Evolutionary conservation across 352 stramenopile species (phyloP).

Genomic region (Pythium graminicola): DNA sequence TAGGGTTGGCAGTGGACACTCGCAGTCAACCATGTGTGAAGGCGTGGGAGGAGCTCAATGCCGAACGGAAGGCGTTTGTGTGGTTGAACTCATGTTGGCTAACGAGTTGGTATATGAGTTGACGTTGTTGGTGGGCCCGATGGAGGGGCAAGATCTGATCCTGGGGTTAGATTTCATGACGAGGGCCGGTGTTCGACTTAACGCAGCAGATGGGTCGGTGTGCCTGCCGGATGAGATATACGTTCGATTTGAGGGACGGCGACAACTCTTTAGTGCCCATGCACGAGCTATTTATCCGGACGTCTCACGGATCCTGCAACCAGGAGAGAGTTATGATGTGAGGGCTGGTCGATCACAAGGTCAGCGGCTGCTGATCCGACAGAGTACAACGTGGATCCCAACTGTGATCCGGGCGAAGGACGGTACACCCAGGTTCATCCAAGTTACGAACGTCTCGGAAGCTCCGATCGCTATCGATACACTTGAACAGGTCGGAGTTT

Average conservation of each 20-base stretch:
- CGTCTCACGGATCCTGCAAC: background rate
- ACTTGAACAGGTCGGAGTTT: slow-evolving; percentile 4
- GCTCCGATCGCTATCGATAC: background rate
- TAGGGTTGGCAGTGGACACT: no score
- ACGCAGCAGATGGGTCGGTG: slow-evolving; percentile 7
- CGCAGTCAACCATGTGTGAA: no score
- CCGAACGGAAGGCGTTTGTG: no score
- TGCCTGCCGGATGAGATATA: slow-evolving; percentile 8
- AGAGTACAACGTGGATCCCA: background rate
- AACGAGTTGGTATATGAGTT: slow-evolving; percentile 14
- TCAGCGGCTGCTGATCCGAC: slow-evolving; percentile 6
- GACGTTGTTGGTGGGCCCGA: slow-evolving; percentile 1
- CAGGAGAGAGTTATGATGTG: no score
- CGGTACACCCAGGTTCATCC: background rate
- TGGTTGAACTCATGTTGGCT: slow-evolving; percentile 9
- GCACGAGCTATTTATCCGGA: background rate
- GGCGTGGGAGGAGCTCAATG: no score
- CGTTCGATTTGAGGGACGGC: slow-evolving; percentile 6
- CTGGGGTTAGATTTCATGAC: slow-evolving; percentile 16
- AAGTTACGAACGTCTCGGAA: slow-evolving; percentile 7
- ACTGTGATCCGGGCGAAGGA: background rate
- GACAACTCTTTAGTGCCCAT: slow-evolving; percentile 9
- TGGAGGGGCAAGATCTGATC: slow-evolving; percentile 1
- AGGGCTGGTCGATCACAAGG: background rate
- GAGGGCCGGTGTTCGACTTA: slow-evolving; percentile 11